Percentiles rank a stretch among this genome's conserved stretches.
Conservation (phyloP, 129 eudicot species). For the Sambucus nigra region DNA sequence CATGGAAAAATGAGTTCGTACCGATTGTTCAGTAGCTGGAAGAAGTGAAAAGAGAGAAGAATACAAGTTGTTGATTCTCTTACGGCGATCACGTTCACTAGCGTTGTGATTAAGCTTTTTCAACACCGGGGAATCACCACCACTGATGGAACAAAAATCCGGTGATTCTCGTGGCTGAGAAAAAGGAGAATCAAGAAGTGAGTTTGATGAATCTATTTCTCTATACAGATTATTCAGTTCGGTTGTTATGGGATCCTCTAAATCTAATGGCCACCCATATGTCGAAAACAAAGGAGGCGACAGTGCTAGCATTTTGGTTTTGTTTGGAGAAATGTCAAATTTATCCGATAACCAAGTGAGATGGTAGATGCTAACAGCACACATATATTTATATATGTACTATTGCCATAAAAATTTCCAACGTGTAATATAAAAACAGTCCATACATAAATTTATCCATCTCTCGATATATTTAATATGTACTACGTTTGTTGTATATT, state of each 20-base stretch:
- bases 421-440: not conserved
- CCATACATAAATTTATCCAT: not conserved
- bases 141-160: not conserved
- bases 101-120: constrained; percentile 30
- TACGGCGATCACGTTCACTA: constrained; percentile 29
- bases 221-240: constrained; percentile 7
- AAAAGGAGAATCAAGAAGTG: constrained; percentile 15
- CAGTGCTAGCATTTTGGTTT: constrained; percentile 19
- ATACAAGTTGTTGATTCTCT: constrained; percentile 25
- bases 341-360: not conserved
- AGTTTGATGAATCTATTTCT: constrained; percentile 7
- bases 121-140: not conserved
- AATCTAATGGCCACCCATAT: constrained; percentile 18
- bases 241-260: constrained; percentile 20
- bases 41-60: constrained; percentile 22
- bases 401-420: not conserved
- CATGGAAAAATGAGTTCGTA: not conserved
- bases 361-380: not conserved
- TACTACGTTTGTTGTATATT: no score
- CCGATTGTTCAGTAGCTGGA: constrained; percentile 20
- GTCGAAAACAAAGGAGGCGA: constrained; percentile 18
- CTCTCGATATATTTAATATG: no score
- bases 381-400: not conserved
- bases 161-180: not conserved
- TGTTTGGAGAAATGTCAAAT: not conserved